These are phyloP conservation scores for Paracamarosporium sp. DNA, from an alignment of 2,329 filamentous ascomycete species.

Conservation along the genomic window DNA sequence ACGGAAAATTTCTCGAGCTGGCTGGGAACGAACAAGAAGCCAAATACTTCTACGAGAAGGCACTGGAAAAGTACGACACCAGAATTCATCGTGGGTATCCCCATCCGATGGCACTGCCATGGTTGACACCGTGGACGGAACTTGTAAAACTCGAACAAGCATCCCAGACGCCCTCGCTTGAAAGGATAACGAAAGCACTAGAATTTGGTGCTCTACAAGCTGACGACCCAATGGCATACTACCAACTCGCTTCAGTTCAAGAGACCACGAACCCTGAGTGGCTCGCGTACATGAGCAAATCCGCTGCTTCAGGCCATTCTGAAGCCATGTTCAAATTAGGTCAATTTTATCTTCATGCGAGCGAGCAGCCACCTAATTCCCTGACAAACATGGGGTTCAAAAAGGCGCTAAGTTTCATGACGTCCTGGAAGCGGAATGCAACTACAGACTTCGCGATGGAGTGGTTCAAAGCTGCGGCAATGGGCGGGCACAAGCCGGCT, in stretches of 20 bases:
- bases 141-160: slow-evolving; percentile 32
- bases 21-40: slow-evolving; percentile 31
- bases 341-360: slow-evolving; percentile 49
- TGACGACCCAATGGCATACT: slow-evolving; percentile 54
- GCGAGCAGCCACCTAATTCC: slow-evolving; percentile 19
- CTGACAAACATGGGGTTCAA: slow-evolving; percentile 17
- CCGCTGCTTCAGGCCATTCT: slow-evolving; percentile 49
- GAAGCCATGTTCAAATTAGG: slow-evolving; percentile 48
- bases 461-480: slow-evolving; percentile 39
- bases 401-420: slow-evolving; percentile 31
- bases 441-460: slow-evolving; percentile 29
- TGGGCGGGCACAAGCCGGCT: slow-evolving; percentile 35
- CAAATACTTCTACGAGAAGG: slow-evolving; percentile 28
- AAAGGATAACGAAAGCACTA: slow-evolving; percentile 38
- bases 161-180: slow-evolving; percentile 17
- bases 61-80: slow-evolving; percentile 23
- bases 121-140: slow-evolving; percentile 39
- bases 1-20: slow-evolving; percentile 37
- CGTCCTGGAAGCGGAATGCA: slow-evolving; percentile 23
- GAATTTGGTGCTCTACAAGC: slow-evolving; percentile 44
- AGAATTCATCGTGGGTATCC: slow-evolving; percentile 19
- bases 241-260: slow-evolving; percentile 40
- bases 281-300: slow-evolving; percentile 54
- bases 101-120: slow-evolving; percentile 32
- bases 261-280: slow-evolving; percentile 41